phyloP scores from a whole-genome alignment of 2,329 filamentous ascomycete genomes.

The Colletotrichum echinochloae region DNA sequence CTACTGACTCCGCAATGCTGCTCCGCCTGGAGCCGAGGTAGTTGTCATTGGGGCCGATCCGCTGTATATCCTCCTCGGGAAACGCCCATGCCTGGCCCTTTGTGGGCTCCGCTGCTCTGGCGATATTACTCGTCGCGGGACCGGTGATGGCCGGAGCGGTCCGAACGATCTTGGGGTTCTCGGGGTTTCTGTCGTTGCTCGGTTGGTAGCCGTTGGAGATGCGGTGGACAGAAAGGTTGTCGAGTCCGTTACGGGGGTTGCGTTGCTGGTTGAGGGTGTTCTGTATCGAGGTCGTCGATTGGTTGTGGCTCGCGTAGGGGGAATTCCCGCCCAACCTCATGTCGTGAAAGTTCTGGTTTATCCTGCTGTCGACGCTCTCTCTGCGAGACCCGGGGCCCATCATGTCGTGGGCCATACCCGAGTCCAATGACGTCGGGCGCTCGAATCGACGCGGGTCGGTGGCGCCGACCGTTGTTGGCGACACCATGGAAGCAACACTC shows the following conservation, averaged over 20 bases:
- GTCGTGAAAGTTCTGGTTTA: conserved; percentile 78
- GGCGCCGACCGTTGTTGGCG: conserved; percentile 64
- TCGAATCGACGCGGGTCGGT: conserved; percentile 59
- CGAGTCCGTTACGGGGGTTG: conserved; percentile 66
- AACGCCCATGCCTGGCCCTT: conserved; percentile 89
- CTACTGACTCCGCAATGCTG: conserved; percentile 81
- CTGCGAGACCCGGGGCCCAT: conserved; percentile 69
- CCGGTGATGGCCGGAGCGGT: conserved; percentile 83
- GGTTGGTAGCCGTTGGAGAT: conserved; percentile 76
- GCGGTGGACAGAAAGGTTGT: conserved; percentile 66
- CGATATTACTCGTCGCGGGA: conserved; percentile 73
- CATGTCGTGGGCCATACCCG: conserved; percentile 49
- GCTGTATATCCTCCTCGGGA: conserved; percentile 76
- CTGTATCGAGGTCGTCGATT: conserved; percentile 80
- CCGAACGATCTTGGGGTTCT: conserved; percentile 66
- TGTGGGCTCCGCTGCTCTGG: conserved; percentile 80
- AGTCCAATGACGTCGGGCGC: conserved; percentile 54
- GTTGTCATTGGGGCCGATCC: conserved; percentile 59
- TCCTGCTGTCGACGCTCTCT: conserved; percentile 84
- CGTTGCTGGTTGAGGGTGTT: conserved; percentile 76
- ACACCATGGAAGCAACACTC: conserved; percentile 76
- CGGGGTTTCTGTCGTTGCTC: conserved; percentile 68
- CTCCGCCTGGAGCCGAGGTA: conserved; percentile 77
- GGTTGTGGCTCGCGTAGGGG: conserved; percentile 82
- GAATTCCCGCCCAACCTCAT: conserved; percentile 75